Conservation (phyloP, 805 yeast genomes). For the Spathaspora arborariae region DNA sequence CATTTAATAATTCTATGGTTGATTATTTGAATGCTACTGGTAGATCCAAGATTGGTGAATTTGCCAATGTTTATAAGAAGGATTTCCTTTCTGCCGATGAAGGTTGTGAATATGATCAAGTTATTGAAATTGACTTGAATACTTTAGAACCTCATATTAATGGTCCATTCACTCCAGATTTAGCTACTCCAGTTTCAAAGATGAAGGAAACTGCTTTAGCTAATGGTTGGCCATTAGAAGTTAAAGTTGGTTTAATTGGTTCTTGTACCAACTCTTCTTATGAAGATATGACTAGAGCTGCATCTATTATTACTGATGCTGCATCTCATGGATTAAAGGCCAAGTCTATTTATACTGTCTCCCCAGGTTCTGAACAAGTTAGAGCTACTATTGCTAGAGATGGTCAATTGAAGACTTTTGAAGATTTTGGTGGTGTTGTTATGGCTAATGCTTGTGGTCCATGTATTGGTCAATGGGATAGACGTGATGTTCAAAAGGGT, state of each 20-base stretch:
- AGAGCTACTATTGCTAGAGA: conserved; percentile 98
- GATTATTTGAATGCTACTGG: conserved; percentile 84
- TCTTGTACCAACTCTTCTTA: conserved; percentile 98
- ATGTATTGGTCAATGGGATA: conserved; percentile 99
- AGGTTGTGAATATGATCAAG: conserved; percentile 91
- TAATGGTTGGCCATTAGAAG: conserved; percentile 90
- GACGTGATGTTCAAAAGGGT: conserved; percentile 87
- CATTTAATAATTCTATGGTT: conserved; percentile 86
- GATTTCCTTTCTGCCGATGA: conserved; percentile 79
- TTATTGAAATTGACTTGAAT: conserved; percentile 84
- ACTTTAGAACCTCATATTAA: conserved; percentile 92
- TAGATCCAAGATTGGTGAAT: conserved; percentile 79
- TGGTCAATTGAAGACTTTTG: conserved; percentile 84
- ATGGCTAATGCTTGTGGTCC: conserved; percentile 99
- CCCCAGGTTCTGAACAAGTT: conserved; percentile 98
- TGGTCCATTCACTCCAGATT: conserved; percentile 98
- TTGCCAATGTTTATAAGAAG: conserved; percentile 63
- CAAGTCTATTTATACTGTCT: conserved; percentile 86
- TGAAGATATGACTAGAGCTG: conserved; percentile 97
- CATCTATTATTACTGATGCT: conserved; percentile 88
- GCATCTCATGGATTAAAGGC: conserved; percentile 87
- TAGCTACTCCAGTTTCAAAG: conserved; percentile 90
- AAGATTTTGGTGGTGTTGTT: conserved; percentile 89
- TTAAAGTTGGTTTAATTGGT: conserved; percentile 94
- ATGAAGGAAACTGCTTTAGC: conserved; percentile 78